phyloP scores from a whole-genome alignment of 1,139 yeast species.

The Meyerozyma sp. region DNA sequence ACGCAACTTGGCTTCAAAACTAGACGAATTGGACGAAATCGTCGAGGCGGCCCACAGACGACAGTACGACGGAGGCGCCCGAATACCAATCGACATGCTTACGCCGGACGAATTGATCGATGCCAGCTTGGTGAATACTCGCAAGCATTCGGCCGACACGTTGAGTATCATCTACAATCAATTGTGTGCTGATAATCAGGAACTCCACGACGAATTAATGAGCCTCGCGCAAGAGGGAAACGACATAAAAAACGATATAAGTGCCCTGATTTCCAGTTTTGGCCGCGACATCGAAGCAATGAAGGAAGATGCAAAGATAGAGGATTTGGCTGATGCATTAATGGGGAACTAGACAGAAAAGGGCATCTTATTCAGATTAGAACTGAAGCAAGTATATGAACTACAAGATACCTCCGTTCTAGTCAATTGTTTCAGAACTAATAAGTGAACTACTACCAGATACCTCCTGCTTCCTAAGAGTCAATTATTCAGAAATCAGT shows the following conservation, averaged over 20 bases:
- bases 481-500: too few relatives aligned
- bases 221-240: conserved; percentile 18
- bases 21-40: conserved; percentile 63
- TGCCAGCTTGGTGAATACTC: conserved; percentile 22
- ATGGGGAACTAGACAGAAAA: too few relatives aligned
- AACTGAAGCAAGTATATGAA: too few relatives aligned
- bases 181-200: conserved; percentile 31
- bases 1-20: conserved; percentile 49
- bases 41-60: conserved; percentile 48
- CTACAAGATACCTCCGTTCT: too few relatives aligned
- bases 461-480: too few relatives aligned
- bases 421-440: too few relatives aligned
- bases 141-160: conserved; percentile 21
- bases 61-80: conserved; percentile 11
- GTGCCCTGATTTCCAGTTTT: conserved; percentile 17
- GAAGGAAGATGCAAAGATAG: conserved; percentile 17
- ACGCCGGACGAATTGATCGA: conserved; percentile 31
- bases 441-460: too few relatives aligned
- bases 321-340: conserved; percentile 17
- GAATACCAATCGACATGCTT: conserved; percentile 27
- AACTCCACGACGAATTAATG: conserved; percentile 21
- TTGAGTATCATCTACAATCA: conserved; percentile 35
- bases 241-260: conserved; percentile 18
- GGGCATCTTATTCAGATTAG: too few relatives aligned
- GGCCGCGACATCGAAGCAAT: conserved; percentile 26